phyloP scores from a whole-genome alignment of 768 basidiomycete species.

The Tremella fuciformis region DNA sequence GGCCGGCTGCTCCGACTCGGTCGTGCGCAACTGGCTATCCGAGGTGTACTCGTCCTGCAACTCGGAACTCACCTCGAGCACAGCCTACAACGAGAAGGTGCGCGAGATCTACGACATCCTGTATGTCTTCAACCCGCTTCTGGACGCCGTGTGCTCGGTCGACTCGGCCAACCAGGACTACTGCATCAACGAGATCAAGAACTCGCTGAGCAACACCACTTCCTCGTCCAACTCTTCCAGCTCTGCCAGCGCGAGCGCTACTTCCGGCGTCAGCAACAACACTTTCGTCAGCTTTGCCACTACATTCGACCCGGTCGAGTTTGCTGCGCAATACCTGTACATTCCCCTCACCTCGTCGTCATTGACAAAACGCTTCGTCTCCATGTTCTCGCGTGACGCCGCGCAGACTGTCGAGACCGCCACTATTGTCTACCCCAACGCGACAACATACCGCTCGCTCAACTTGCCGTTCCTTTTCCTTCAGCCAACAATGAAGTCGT shows the following conservation, averaged over 20 bases:
- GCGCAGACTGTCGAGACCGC: conserved; percentile 17
- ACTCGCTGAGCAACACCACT: conserved; percentile 19
- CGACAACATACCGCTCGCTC: conserved; percentile 57
- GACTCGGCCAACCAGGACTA: conserved; percentile 63
- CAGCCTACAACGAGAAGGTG: conserved; percentile 56
- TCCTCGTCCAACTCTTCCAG: conserved; percentile 20
- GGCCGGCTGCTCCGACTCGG: conserved; percentile 52
- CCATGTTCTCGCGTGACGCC: conserved; percentile 30
- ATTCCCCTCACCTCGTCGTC: conserved; percentile 31
- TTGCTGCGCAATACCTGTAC: conserved; percentile 45
- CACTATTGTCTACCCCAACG: conserved; percentile 52
- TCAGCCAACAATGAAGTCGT: conserved; percentile 56
- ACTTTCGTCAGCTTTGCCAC: conserved; percentile 32
- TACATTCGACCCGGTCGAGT: conserved; percentile 32
- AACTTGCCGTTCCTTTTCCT: conserved; percentile 76
- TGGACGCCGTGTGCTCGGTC: conserved; percentile 69
- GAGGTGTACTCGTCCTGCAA: conserved; percentile 70
- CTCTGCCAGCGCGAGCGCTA: conserved; percentile 44
- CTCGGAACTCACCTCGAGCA: conserved; percentile 61
- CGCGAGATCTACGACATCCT: conserved; percentile 72
- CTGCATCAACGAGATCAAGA: conserved; percentile 61
- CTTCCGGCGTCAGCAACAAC: conserved; percentile 41
- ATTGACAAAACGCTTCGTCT: conserved; percentile 22
- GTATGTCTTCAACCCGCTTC: conserved; percentile 68
- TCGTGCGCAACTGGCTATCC: conserved; percentile 64